A percentile compares a stretch with the other conserved stretches of the same genome.
These are phyloP conservation scores for Parietichytrium sp. DNA, from an alignment of 108 stramenopile species.

Conservation along the genomic window DNA sequence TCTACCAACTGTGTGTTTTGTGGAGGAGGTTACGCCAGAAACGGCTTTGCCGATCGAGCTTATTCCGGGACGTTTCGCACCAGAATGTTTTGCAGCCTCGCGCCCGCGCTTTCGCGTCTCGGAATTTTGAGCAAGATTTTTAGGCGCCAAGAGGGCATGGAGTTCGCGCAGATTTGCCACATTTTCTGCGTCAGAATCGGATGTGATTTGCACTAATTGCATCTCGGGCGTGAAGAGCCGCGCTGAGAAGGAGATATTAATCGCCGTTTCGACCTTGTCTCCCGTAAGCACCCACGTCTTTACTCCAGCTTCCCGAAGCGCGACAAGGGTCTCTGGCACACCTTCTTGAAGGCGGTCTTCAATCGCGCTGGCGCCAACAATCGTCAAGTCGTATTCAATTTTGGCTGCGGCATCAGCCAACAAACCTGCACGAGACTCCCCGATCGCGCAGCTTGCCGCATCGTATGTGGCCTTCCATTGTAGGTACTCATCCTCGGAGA, in stretches of 20 bases:
- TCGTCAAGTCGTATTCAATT: constrained; percentile 48
- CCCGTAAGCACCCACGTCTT: constrained; percentile 65
- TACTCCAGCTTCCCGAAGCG: constrained; percentile 57
- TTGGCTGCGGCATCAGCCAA: constrained; percentile 50
- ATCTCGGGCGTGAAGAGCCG: constrained; percentile 82
- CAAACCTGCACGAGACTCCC: constrained; percentile 52
- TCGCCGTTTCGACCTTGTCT: constrained; percentile 65
- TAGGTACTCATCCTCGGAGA: constrained; percentile 71
- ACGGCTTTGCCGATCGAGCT: too few relatives aligned
- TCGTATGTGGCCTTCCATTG: constrained; percentile 73
- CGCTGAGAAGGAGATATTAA: constrained; percentile 74
- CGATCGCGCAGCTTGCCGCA: constrained; percentile 68
- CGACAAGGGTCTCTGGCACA: constrained; percentile 55
- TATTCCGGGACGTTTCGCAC: too few relatives aligned
- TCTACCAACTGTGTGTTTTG: too few relatives aligned
- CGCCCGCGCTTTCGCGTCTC: constrained; percentile 28
- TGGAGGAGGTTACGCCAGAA: too few relatives aligned
- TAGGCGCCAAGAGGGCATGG: neutral
- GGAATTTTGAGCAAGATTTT: neutral
- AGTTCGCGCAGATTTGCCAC: neutral
- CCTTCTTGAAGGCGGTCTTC: constrained; percentile 61
- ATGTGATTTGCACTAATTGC: constrained; percentile 77
- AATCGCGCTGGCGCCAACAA: constrained; percentile 61
- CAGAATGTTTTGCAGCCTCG: neutral
- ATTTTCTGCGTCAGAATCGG: neutral